These are phyloP conservation scores for Monosporascus ibericus DNA, from an alignment of 2,329 filamentous ascomycete species.

Conservation along the genomic window DNA sequence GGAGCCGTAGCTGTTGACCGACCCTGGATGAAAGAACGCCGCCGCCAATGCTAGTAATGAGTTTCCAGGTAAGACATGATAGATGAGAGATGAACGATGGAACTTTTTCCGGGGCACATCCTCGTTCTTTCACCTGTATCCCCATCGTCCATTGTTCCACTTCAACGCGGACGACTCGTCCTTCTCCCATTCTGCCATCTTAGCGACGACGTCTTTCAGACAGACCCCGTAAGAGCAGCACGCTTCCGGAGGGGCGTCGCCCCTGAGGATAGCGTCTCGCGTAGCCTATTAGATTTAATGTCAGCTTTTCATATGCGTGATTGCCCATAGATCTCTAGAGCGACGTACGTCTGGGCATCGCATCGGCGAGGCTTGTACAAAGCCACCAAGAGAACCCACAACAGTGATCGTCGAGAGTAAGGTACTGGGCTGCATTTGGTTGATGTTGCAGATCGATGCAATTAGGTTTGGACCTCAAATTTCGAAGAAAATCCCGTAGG, in stretches of 20 bases:
- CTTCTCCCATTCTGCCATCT: conserved; percentile 28
- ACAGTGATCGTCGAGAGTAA: conserved; percentile 17
- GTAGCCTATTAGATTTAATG: conserved; percentile 19
- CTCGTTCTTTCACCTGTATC: not conserved
- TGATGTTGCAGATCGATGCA: not conserved
- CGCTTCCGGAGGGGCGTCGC: conserved; percentile 39
- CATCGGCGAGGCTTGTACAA: conserved; percentile 28
- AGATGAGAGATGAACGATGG: too few species aligned
- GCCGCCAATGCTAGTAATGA: too few species aligned
- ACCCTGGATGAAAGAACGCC: too few species aligned
- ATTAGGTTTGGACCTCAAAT: too few species aligned
- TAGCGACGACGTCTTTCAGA: conserved; percentile 42
- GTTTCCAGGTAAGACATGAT: too few species aligned
- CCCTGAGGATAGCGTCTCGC: conserved; percentile 40
- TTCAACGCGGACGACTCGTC: not conserved
- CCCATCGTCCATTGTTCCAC: not conserved
- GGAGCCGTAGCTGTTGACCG: too few species aligned
- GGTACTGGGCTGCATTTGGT: conserved; percentile 20
- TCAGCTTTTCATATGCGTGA: conserved; percentile 2
- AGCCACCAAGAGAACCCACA: conserved; percentile 17
- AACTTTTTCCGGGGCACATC: too few species aligned
- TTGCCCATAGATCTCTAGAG: not conserved
- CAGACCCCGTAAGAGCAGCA: conserved; percentile 51
- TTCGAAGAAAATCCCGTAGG: too few species aligned
- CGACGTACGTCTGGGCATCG: conserved; percentile 32